Conservation (phyloP, 2,329 filamentous ascomycete genomes). For the Verticillium isaacii region DNA sequence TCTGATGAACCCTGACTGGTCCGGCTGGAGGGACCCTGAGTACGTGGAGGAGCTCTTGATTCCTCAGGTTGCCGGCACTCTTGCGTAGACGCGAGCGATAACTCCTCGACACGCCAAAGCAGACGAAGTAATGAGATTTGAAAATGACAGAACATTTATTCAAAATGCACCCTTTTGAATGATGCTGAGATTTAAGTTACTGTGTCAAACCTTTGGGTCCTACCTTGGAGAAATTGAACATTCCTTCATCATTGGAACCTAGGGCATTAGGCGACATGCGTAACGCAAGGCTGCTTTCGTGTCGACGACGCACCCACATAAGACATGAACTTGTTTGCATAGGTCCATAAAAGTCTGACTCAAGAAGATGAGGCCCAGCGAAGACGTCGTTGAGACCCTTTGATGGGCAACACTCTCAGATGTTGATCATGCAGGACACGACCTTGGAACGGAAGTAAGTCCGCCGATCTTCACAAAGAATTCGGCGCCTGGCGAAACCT, state of each 20-base stretch:
- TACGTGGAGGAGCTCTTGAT: constrained; percentile 37
- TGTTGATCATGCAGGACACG: background rate
- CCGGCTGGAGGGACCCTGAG: constrained; percentile 37
- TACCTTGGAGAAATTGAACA: no score
- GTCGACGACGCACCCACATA: background rate
- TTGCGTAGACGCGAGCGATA: constrained; percentile 10
- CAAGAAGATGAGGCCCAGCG: background rate
- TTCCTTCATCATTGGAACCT: no score
- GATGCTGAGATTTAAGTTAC: no score
- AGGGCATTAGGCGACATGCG: background rate
- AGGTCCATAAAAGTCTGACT: no score
- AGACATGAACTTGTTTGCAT: background rate
- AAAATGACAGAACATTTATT: no score
- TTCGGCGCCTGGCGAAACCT: background rate
- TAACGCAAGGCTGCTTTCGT: background rate
- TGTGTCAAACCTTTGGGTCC: no score
- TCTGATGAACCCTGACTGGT: constrained; percentile 49
- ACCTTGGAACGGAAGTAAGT: background rate
- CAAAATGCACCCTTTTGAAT: no score
- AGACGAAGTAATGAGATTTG: background rate
- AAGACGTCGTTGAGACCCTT: background rate
- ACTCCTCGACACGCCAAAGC: background rate
- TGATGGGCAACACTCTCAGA: background rate
- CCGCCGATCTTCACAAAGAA: background rate
- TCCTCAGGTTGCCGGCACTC: constrained; percentile 31